Evolutionary conservation across 2,329 filamentous ascomycete species (phyloP).

Genomic region (Penicillium oxalicum): DNA sequence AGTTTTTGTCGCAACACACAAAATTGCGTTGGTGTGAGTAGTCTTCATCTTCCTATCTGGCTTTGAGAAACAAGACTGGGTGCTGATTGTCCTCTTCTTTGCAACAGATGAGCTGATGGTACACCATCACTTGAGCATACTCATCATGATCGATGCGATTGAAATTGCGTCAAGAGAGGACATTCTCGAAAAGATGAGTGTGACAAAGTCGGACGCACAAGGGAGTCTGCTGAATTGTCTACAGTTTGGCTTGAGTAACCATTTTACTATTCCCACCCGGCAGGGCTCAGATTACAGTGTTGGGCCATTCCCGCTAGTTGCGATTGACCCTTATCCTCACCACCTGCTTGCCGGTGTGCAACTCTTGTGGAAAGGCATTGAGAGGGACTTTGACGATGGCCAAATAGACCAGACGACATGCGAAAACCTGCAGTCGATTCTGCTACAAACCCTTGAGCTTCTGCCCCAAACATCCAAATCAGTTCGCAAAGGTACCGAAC

Average conservation of each 20-base stretch:
- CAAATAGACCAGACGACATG: conserved; percentile 21
- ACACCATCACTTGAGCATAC: conserved; percentile 25
- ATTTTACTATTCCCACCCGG: conserved; percentile 16
- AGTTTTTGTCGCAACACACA: conserved; percentile 26
- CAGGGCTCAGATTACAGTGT: not conserved
- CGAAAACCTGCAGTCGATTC: conserved; percentile 18
- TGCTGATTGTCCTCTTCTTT: not conserved
- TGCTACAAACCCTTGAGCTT: conserved; percentile 21
- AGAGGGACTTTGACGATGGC: conserved; percentile 19
- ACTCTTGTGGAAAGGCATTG: conserved; percentile 23
- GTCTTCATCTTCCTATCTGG: too few species aligned
- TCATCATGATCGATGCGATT: conserved; percentile 25
- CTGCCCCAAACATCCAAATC: conserved; percentile 29
- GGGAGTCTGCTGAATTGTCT: conserved; percentile 22
- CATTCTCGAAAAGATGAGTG: conserved; percentile 18
- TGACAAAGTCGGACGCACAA: conserved; percentile 21
- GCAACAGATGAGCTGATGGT: conserved; percentile 23
- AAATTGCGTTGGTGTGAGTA: conserved; percentile 30
- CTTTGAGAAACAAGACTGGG: not conserved
- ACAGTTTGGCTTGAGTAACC: conserved; percentile 24
- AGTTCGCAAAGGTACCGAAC: conserved; percentile 19
- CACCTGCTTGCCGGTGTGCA: conserved; percentile 27
- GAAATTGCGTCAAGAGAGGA: conserved; percentile 23
- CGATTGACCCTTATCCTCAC: conserved; percentile 29
- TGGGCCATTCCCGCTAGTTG: conserved; percentile 21